Conservation (phyloP, 1,284 basidiomycete genomes). For the Sutorius eximius region DNA sequence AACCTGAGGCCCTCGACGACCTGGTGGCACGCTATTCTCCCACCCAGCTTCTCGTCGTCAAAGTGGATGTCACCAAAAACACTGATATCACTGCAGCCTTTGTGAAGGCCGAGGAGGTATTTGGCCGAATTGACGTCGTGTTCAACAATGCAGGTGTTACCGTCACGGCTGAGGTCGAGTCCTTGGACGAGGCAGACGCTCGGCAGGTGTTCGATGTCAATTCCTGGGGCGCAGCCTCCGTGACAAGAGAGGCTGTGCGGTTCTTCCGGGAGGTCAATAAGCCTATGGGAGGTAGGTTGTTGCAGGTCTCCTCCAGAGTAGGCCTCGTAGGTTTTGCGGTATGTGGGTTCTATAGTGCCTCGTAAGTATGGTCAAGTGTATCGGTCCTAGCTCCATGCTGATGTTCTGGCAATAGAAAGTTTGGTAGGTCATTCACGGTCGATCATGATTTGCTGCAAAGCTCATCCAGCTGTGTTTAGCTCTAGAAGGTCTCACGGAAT, state of each 20-base stretch:
- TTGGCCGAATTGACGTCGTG: conserved; percentile 45
- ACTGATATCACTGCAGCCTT: conserved; percentile 35
- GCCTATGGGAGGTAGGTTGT: conserved; percentile 33
- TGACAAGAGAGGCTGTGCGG: conserved; percentile 33
- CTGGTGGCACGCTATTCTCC: conserved; percentile 28
- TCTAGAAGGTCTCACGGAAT: conserved; percentile 33
- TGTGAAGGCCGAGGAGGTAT: conserved; percentile 29
- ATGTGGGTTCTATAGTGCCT: conserved; percentile 22
- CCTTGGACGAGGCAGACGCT: conserved; percentile 23
- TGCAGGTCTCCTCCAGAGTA: conserved; percentile 33
- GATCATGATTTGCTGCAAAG: neutral
- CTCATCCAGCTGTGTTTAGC: conserved; percentile 15
- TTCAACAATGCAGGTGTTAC: conserved; percentile 35
- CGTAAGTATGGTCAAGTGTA: conserved; percentile 19
- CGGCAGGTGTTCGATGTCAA: conserved; percentile 37
- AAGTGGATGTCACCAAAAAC: conserved; percentile 41
- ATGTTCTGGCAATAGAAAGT: conserved; percentile 19
- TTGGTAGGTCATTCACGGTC: conserved; percentile 8
- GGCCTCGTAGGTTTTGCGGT: conserved; percentile 16
- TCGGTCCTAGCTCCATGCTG: neutral
- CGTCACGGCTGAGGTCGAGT: conserved; percentile 24
- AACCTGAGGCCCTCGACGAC: conserved; percentile 28
- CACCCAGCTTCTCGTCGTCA: conserved; percentile 38
- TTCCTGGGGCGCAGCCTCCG: conserved; percentile 35
- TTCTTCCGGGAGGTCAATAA: conserved; percentile 41